phyloP scores from a whole-genome alignment of 495 filamentous ascomycete species.

The Viridothelium virens region DNA sequence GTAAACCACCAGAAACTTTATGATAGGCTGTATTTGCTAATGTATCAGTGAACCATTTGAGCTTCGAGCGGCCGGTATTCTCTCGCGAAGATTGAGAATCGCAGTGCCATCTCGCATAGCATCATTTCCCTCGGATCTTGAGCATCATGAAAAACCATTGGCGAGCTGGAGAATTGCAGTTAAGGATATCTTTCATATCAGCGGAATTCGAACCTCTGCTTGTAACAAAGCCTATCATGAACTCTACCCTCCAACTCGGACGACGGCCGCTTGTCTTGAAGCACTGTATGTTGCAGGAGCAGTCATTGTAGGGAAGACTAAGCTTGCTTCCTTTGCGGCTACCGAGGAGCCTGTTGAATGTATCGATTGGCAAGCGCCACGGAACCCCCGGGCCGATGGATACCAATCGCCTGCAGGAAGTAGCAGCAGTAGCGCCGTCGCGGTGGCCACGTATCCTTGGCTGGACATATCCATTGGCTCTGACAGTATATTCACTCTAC shows the following conservation, averaged over 20 bases:
- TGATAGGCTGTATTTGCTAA: background rate
- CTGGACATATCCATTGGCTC: conserved; percentile 14
- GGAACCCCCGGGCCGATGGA: conserved; percentile 14
- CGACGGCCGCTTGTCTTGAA: conserved; percentile 11
- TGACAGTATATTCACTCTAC: conserved; percentile 18
- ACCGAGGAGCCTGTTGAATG: conserved; percentile 24
- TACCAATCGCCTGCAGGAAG: conserved; percentile 16
- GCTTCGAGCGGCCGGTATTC: background rate
- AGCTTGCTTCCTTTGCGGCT: conserved; percentile 8
- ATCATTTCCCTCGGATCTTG: background rate
- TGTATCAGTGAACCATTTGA: background rate
- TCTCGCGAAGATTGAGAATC: background rate
- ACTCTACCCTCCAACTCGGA: background rate
- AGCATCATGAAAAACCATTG: background rate
- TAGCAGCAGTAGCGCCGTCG: conserved; percentile 14
- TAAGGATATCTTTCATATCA: conserved; percentile 13
- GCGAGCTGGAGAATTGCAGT: conserved; percentile 7
- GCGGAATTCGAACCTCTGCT: conserved; percentile 6
- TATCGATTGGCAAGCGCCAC: conserved; percentile 25
- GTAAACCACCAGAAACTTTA: background rate
- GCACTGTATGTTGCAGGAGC: conserved; percentile 1
- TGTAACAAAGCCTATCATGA: conserved; percentile 11
- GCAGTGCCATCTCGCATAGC: background rate
- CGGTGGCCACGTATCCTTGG: conserved; percentile 13
- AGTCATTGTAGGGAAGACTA: conserved; percentile 11